Conservation (phyloP, 1,284 basidiomycete genomes). For the Neolentinus lepideus region DNA sequence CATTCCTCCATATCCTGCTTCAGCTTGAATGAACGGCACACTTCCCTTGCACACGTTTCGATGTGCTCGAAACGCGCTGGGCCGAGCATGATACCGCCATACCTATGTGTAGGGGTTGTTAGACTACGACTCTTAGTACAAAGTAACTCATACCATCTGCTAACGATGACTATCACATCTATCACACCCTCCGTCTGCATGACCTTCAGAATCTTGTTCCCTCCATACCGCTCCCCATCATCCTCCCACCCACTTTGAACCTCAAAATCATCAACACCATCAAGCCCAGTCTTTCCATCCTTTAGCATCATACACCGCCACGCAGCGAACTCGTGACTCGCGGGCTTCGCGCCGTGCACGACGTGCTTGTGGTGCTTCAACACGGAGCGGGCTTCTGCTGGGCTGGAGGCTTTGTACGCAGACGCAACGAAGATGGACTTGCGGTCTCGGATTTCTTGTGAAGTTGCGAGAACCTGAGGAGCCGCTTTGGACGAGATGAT, state of each 20-base stretch:
- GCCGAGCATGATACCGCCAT: conserved; percentile 68
- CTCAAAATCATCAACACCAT: conserved; percentile 70
- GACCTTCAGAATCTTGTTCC: conserved; percentile 53
- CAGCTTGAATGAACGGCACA: conserved; percentile 58
- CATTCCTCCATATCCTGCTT: conserved; percentile 58
- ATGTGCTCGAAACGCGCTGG: conserved; percentile 74
- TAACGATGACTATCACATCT: conserved; percentile 66
- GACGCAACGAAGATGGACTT: conserved; percentile 61
- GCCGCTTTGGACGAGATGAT: conserved; percentile 37
- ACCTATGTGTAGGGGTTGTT: conserved; percentile 37
- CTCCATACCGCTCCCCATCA: conserved; percentile 69
- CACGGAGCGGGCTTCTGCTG: conserved; percentile 37
- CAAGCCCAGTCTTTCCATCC: conserved; percentile 54
- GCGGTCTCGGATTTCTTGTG: conserved; percentile 65
- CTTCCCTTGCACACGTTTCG: conserved; percentile 65
- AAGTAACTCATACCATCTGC: conserved; percentile 46
- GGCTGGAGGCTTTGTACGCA: conserved; percentile 45
- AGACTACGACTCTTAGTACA: neutral
- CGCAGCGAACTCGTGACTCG: conserved; percentile 65
- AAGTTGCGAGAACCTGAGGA: conserved; percentile 47
- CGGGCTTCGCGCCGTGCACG: conserved; percentile 43
- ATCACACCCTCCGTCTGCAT: conserved; percentile 59
- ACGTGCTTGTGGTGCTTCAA: conserved; percentile 45
- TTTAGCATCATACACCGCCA: conserved; percentile 74
- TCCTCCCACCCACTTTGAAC: conserved; percentile 55